Evolutionary conservation across 1,139 yeast species (phyloP).

Genomic region (Hyphopichia fennica): DNA sequence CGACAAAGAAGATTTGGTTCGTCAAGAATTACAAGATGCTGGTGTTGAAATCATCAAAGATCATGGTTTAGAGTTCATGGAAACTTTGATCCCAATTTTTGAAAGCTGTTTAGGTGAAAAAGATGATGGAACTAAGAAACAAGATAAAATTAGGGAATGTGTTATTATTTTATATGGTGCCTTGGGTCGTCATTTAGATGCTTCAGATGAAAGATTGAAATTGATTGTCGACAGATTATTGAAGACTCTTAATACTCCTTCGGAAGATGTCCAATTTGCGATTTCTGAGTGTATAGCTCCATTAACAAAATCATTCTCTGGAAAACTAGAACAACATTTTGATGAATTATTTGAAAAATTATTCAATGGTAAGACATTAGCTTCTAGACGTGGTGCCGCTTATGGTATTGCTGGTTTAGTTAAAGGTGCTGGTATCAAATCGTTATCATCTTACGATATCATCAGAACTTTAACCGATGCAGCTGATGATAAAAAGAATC

Average conservation of each 20-base stretch:
- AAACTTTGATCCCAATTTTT: conserved; percentile 72
- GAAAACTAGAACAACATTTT: conserved; percentile 52
- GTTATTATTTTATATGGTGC: conserved; percentile 87
- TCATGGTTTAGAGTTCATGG: conserved; percentile 67
- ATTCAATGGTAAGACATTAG: conserved; percentile 47
- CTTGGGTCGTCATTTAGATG: conserved; percentile 74
- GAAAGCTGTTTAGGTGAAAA: conserved; percentile 57
- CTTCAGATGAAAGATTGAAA: conserved; percentile 62
- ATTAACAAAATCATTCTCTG: conserved; percentile 59
- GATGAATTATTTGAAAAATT: conserved; percentile 60
- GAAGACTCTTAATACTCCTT: conserved; percentile 78
- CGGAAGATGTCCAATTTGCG: conserved; percentile 86
- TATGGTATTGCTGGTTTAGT: conserved; percentile 93
- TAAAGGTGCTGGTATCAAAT: conserved; percentile 82
- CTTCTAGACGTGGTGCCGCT: conserved; percentile 88
- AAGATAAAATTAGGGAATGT: conserved; percentile 72
- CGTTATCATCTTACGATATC: conserved; percentile 73
- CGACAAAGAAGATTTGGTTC: conserved; percentile 70
- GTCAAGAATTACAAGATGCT: conserved; percentile 86
- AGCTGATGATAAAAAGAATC: conserved; percentile 80
- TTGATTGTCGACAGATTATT: conserved; percentile 69
- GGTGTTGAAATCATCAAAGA: conserved; percentile 68
- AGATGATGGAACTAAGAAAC: conserved; percentile 46
- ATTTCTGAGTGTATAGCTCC: conserved; percentile 86
- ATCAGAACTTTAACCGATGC: conserved; percentile 80